Evolutionary conservation across 176 grass and related monocot species (phyloP).

Genomic region (Bromus sterilis): DNA sequence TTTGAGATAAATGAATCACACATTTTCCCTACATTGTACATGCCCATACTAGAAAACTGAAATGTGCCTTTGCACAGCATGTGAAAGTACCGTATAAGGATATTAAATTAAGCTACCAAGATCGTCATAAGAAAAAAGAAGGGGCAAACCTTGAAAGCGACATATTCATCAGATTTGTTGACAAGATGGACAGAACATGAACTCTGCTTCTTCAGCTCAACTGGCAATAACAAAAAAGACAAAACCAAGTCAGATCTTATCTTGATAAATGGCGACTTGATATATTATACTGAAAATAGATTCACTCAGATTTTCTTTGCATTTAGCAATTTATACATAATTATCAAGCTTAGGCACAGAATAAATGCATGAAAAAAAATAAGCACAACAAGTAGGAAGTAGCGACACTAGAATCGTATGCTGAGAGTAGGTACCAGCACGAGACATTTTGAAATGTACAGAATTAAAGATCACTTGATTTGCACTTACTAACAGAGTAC

Average conservation of each 20-base stretch:
- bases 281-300: neutral
- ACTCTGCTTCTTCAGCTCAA: slow-evolving; percentile 99
- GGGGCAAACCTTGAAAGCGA: slow-evolving; percentile 83
- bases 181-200: slow-evolving; percentile 67
- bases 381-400: neutral
- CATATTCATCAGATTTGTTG: slow-evolving; percentile 81
- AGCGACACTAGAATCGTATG: neutral
- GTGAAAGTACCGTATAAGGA: neutral
- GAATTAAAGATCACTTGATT: neutral
- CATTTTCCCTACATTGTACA: neutral
- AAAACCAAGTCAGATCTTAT: neutral
- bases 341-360: neutral
- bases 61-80: neutral
- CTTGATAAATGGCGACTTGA: neutral
- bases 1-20: neutral
- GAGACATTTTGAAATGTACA: neutral
- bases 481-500: neutral
- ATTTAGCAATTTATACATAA: neutral
- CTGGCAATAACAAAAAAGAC: slow-evolving; percentile 28
- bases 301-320: neutral
- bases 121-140: neutral
- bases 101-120: neutral
- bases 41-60: neutral
- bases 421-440: neutral
- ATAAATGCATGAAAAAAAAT: neutral